A percentile compares a stretch with the other conserved stretches of the same genome.
Conservation (phyloP, 305 asterid genomes). For the Fraxinus angustifolia region DNA sequence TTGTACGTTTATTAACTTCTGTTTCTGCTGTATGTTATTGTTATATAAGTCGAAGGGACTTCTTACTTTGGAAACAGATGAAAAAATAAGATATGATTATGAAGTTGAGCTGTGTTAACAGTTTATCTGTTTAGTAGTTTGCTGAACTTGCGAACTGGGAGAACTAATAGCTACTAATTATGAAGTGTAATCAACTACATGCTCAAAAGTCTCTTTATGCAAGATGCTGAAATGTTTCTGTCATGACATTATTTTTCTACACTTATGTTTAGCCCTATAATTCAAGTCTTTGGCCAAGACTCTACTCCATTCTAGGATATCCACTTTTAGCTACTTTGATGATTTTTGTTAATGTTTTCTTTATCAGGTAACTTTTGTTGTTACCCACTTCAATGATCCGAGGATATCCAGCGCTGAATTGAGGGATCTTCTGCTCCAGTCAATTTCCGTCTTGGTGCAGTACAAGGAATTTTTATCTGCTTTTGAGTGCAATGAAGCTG, state of each 20-base stretch:
- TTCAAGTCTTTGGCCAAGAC: not conserved
- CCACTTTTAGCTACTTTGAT: not conserved
- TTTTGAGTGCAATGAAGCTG: conserved; percentile 86
- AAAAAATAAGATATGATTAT: not conserved
- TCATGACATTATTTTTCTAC: not conserved
- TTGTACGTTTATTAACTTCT: conserved; percentile 50
- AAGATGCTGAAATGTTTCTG: not conserved
- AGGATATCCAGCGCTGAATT: conserved; percentile 88
- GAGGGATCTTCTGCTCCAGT: conserved; percentile 93
- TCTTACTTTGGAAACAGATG: not conserved
- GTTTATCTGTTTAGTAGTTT: not conserved
- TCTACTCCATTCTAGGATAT: not conserved
- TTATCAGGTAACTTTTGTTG: conserved; percentile 74
- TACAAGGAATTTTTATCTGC: conserved; percentile 76
- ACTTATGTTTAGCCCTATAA: not conserved
- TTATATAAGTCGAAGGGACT: not conserved
- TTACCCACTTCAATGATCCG: conserved; percentile 85
- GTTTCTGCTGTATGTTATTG: not conserved
- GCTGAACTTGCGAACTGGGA: conserved; percentile 6
- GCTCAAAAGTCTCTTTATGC: not conserved
- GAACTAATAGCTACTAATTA: not conserved
- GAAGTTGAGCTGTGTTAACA: not conserved
- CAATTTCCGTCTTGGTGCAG: conserved; percentile 81
- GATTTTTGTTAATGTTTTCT: conserved; percentile 6
- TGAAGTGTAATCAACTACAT: not conserved